phyloP scores from a whole-genome alignment of 257 asterid genomes.

The Rauvolfia tetraphylla region DNA sequence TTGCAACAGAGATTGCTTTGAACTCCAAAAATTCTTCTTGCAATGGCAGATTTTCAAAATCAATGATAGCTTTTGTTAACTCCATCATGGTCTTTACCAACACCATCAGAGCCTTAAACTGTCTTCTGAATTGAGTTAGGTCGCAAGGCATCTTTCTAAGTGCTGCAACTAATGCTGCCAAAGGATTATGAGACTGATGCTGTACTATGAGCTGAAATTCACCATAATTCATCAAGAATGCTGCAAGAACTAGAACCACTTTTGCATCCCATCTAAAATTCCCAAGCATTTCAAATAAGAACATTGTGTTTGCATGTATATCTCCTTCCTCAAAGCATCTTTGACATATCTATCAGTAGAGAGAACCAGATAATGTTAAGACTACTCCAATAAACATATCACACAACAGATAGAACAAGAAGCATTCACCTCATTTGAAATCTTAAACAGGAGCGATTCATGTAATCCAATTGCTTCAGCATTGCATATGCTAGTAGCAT shows the following conservation, averaged over 20 bases:
- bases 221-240: constrained; percentile 41
- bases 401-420: background rate
- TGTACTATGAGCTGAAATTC: constrained; percentile 47
- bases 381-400: background rate
- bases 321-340: constrained; percentile 30
- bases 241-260: constrained; percentile 51
- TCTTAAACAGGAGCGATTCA: constrained; percentile 45
- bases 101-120: constrained; percentile 43
- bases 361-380: constrained; percentile 16
- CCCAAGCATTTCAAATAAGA: constrained; percentile 48
- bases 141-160: constrained; percentile 39
- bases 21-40: constrained; percentile 47
- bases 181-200: constrained; percentile 33
- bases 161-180: constrained; percentile 42
- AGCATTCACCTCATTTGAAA: constrained; percentile 52
- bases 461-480: constrained; percentile 33
- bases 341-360: constrained; percentile 36
- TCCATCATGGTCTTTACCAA: constrained; percentile 49
- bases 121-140: constrained; percentile 23
- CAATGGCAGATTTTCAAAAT: constrained; percentile 40
- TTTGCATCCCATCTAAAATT: constrained; percentile 66
- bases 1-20: constrained; percentile 27
- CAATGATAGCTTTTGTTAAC: constrained; percentile 34
- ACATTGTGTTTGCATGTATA: constrained; percentile 47
- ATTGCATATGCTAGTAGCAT: constrained; percentile 15